phyloP scores from a whole-genome alignment of 257 asterid genomes.

The Avicennia marina region DNA sequence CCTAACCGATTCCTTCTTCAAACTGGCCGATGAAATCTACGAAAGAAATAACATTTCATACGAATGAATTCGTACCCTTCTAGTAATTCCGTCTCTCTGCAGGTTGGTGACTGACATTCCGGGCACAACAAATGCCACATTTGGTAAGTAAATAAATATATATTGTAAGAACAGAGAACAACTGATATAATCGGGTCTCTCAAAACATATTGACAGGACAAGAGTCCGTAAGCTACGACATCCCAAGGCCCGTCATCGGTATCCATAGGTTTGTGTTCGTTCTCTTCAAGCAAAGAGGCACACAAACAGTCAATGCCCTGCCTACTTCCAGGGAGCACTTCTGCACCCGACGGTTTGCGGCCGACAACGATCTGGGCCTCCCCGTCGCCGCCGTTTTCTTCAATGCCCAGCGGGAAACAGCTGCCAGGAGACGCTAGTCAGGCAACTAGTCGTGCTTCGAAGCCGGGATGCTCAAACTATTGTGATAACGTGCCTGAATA shows the following conservation, averaged over 20 bases:
- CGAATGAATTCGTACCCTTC: too few species aligned
- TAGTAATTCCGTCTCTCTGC: not conserved
- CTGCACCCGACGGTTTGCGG: constrained; percentile 62
- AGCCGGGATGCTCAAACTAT: too few species aligned
- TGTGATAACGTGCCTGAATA: too few species aligned
- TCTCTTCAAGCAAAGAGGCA: constrained; percentile 55
- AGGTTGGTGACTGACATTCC: constrained; percentile 93
- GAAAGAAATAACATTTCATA: too few species aligned
- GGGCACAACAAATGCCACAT: constrained; percentile 79
- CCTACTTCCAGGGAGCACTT: constrained; percentile 60
- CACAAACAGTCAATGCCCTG: constrained; percentile 44
- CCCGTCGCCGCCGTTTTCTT: constrained; percentile 95
- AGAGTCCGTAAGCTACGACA: constrained; percentile 59
- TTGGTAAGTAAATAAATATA: constrained; percentile 46
- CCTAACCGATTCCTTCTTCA: too few species aligned
- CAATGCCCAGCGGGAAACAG: constrained; percentile 89
- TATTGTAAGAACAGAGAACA: not conserved
- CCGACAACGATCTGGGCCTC: constrained; percentile 60
- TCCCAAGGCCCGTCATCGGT: constrained; percentile 71
- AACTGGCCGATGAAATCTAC: not conserved
- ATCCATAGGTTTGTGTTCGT: constrained; percentile 83
- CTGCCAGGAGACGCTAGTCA: constrained; percentile 67
- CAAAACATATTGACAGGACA: too few species aligned
- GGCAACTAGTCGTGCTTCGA: not conserved
- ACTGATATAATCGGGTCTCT: not conserved